These are phyloP conservation scores for Chrysophaeum taylorii DNA, from an alignment of 352 stramenopile species.

Conservation along the genomic window DNA sequence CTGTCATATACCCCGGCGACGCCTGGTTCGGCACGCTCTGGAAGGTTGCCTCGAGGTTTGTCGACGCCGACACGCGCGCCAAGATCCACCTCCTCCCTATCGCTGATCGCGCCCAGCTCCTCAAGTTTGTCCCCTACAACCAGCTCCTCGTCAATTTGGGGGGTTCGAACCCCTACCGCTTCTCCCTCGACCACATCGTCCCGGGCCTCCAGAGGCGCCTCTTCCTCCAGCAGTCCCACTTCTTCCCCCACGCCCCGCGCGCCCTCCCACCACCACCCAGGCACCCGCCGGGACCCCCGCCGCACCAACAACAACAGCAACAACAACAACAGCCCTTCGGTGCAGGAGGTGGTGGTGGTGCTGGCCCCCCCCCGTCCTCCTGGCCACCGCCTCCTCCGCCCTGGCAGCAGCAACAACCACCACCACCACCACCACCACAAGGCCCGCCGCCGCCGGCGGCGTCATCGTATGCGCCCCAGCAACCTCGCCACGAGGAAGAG, in stretches of 20 bases:
- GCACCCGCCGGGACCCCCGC: not conserved
- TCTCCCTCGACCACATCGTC: not conserved
- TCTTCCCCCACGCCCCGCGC: not conserved
- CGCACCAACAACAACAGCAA: constrained; percentile 3
- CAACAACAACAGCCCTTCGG: not conserved
- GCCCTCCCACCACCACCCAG: not conserved
- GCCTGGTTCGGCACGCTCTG: not conserved
- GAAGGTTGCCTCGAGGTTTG: constrained; percentile 1
- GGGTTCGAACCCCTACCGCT: not conserved
- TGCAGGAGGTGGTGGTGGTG: no score
- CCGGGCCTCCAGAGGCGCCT: not conserved
- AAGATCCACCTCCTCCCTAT: not conserved
- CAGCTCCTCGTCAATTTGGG: not conserved
- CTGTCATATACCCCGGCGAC: not conserved
- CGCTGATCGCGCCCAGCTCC: not conserved
- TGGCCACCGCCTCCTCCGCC: not conserved
- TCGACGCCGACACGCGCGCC: not conserved
- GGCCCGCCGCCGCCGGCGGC: not conserved
- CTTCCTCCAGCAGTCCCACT: not conserved
- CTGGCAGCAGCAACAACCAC: not conserved
- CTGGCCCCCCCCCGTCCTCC: not conserved
- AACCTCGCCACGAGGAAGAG: no score
- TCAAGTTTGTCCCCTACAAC: not conserved
- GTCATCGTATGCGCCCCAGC: no score
- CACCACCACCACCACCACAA: not conserved